Percentiles rank a stretch among this genome's conserved stretches.
phyloP scores from a whole-genome alignment of 2,329 filamentous ascomycete species.

The Trichoderma breve region DNA sequence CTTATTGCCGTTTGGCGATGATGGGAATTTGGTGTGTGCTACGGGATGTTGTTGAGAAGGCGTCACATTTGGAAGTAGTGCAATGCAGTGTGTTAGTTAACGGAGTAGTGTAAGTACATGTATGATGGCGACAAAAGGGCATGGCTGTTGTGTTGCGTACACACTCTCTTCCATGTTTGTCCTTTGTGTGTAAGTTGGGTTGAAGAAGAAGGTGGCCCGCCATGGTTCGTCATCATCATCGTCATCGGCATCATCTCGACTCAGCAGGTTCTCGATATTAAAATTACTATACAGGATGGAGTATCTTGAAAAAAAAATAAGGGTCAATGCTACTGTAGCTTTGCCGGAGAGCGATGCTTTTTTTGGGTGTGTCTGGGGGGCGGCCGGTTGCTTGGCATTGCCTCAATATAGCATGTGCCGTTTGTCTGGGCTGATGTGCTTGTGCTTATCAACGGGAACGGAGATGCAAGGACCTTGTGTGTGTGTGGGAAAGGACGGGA shows the following conservation, averaged over 20 bases:
- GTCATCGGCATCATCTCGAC: background rate
- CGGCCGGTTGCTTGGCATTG: background rate
- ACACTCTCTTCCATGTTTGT: background rate
- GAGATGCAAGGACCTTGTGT: background rate
- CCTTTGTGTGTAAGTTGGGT: background rate
- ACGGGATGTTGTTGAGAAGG: background rate
- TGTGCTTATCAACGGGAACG: background rate
- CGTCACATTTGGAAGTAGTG: background rate
- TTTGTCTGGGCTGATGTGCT: background rate
- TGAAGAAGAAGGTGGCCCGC: background rate
- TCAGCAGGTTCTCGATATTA: background rate
- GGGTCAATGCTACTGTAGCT: background rate
- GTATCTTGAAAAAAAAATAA: background rate
- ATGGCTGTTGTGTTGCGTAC: background rate
- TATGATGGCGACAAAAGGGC: background rate
- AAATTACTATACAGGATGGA: background rate
- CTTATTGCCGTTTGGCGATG: background rate
- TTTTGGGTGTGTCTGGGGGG: background rate
- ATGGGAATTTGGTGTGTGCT: background rate
- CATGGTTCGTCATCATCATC: background rate
- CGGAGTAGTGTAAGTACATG: background rate
- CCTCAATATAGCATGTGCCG: background rate
- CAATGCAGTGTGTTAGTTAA: background rate
- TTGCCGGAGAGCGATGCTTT: background rate
- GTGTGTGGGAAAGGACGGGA: background rate